Evolutionary conservation across 2,329 filamentous ascomycete species (phyloP).

Genomic region (Helicocarpus griseus): DNA sequence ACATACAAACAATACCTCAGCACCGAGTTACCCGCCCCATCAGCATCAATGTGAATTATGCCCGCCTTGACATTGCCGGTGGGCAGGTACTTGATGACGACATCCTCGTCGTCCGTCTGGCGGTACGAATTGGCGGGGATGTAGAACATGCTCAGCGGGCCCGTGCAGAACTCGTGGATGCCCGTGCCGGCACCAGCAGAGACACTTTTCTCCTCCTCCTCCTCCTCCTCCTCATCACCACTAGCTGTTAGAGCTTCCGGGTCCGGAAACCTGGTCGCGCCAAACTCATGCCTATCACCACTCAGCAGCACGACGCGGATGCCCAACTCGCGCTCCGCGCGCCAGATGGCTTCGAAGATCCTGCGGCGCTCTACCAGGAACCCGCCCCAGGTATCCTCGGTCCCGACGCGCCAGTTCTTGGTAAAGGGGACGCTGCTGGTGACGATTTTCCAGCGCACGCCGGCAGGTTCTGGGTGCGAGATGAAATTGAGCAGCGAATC

Average conservation of each 20-base stretch:
- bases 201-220: too few relatives aligned
- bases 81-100: constrained; percentile 72
- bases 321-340: constrained; percentile 58
- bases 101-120: constrained; percentile 71
- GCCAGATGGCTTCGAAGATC: constrained; percentile 89
- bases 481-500: constrained; percentile 72
- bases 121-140: constrained; percentile 73
- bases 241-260: constrained; percentile 12
- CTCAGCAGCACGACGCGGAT: constrained; percentile 74
- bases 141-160: constrained; percentile 89
- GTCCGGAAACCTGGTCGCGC: constrained; percentile 65
- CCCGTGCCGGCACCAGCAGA: constrained; percentile 24
- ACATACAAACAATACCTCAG: constrained; percentile 75
- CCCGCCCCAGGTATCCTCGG: constrained; percentile 86
- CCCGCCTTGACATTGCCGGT: constrained; percentile 86
- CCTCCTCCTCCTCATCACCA: too few relatives aligned
- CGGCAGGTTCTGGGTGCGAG: constrained; percentile 57
- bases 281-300: constrained; percentile 95
- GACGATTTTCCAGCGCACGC: constrained; percentile 88
- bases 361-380: constrained; percentile 70
- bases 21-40: constrained; percentile 48
- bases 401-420: constrained; percentile 90
- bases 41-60: constrained; percentile 65
- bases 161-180: constrained; percentile 82
- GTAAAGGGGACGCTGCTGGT: constrained; percentile 89